Evolutionary conservation across 805 yeast genomes (phyloP).

Genomic region (Lachancea dasiensis): DNA sequence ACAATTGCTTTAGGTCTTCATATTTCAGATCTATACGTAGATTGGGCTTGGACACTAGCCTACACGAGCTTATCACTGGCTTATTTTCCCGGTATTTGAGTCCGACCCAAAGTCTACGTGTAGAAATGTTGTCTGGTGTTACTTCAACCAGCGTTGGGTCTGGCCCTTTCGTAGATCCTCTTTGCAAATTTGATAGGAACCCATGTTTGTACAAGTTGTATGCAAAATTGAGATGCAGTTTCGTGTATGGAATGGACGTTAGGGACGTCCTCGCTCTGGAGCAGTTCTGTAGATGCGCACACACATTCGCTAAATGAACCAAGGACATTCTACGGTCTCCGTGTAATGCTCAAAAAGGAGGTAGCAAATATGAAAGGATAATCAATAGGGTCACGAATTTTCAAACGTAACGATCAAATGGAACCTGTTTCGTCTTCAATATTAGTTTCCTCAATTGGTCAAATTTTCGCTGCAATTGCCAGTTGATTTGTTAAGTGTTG

Average conservation of each 20-base stretch:
- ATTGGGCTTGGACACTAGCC: conserved; percentile 79
- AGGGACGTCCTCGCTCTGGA: conserved; percentile 64
- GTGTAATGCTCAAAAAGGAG: no score
- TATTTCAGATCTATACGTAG: conserved; percentile 59
- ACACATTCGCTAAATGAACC: conserved; percentile 74
- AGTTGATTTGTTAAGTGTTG: conserved; percentile 7
- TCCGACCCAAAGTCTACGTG: conserved; percentile 87
- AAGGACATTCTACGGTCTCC: no score
- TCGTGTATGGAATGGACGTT: conserved; percentile 78
- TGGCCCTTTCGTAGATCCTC: conserved; percentile 83
- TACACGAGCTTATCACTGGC: conserved; percentile 68
- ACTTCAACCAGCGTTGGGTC: conserved; percentile 68
- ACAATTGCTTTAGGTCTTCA: conserved; percentile 63
- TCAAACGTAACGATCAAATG: no score
- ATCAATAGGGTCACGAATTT: no score
- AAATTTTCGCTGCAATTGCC: conserved; percentile 4
- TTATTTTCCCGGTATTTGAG: conserved; percentile 77
- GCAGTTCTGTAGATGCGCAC: conserved; percentile 87
- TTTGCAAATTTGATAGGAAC: conserved; percentile 72
- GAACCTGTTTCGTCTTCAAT: no score
- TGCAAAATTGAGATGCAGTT: conserved; percentile 76
- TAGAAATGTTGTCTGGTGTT: conserved; percentile 79
- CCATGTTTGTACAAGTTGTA: conserved; percentile 87
- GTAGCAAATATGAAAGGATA: no score
- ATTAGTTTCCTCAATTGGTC: background rate